Percentiles rank a stretch among this genome's conserved stretches.
phyloP scores from a whole-genome alignment of 345 rosid species.

The Trapa bicornis region DNA sequence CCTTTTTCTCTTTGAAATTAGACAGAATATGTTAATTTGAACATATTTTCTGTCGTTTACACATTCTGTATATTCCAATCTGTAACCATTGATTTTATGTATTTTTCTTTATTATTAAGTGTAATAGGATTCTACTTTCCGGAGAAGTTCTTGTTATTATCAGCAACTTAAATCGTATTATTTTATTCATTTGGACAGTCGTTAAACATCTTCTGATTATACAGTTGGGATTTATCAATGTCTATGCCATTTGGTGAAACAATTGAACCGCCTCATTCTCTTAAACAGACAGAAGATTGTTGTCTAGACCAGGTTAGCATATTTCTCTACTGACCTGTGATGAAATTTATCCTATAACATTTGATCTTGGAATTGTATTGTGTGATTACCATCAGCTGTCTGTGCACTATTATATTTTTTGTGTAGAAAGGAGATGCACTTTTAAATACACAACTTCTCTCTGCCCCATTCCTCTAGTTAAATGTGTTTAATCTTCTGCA shows the following conservation, averaged over 20 bases:
- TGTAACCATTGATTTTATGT: neutral
- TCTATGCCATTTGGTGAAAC: slow-evolving; percentile 60
- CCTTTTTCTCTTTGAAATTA: no score
- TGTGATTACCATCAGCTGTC: neutral
- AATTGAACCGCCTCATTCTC: slow-evolving; percentile 63
- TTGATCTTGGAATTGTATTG: neutral
- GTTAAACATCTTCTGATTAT: slow-evolving; percentile 10
- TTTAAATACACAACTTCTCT: neutral
- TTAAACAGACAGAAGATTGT: slow-evolving; percentile 48
- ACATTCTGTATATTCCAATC: neutral
- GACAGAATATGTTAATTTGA: neutral
- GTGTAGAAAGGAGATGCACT: neutral
- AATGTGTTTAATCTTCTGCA: neutral
- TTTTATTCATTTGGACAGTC: neutral
- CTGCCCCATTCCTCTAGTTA: neutral
- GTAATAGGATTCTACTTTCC: neutral
- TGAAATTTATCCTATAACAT: no score
- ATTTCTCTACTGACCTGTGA: neutral
- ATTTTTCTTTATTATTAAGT: neutral
- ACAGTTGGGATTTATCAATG: slow-evolving; percentile 69
- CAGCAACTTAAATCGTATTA: neutral
- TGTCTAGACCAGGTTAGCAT: slow-evolving; percentile 44
- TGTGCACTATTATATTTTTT: neutral
- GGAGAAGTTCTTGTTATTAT: neutral
- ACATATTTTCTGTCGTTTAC: neutral